phyloP scores from a whole-genome alignment of 768 basidiomycete species.

The Lentinula aciculospora region DNA sequence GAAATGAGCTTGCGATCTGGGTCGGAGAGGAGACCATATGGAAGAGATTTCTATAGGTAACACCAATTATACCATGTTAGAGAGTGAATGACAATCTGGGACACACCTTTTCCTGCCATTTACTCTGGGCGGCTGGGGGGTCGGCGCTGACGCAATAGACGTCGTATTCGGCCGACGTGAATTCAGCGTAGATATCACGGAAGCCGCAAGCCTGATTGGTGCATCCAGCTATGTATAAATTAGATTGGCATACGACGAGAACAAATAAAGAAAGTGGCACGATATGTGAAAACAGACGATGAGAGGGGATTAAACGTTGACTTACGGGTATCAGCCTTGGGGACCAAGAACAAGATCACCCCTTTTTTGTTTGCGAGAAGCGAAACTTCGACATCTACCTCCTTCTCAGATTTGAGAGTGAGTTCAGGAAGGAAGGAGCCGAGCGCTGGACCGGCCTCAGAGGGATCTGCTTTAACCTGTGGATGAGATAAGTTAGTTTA shows the following conservation, averaged over 20 bases:
- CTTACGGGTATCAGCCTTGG: constrained; percentile 83
- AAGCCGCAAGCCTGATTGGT: constrained; percentile 92
- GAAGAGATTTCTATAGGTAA: constrained; percentile 63
- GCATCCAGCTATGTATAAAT: constrained; percentile 61
- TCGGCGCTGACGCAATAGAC: constrained; percentile 88
- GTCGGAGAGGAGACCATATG: constrained; percentile 85
- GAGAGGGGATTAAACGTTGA: constrained; percentile 6
- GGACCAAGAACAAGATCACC: constrained; percentile 76
- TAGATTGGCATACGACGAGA: background rate
- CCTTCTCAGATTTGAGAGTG: constrained; percentile 80
- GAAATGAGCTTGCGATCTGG: constrained; percentile 76
- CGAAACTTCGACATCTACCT: constrained; percentile 66
- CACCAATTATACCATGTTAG: background rate
- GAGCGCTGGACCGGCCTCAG: constrained; percentile 21
- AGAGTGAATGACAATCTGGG: background rate
- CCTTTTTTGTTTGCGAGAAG: constrained; percentile 65
- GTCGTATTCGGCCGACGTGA: constrained; percentile 58
- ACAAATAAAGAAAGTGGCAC: background rate
- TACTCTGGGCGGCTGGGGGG: constrained; percentile 63
- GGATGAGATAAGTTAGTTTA: background rate
- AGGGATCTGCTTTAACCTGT: constrained; percentile 1
- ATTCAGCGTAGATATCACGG: constrained; percentile 78
- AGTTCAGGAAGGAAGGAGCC: constrained; percentile 70
- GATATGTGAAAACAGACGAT: constrained; percentile 1
- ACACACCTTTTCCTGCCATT: constrained; percentile 82